Evolutionary conservation across 1,284 basidiomycete species (phyloP).

Genomic region (Cryptococcus jaspeensis): DNA sequence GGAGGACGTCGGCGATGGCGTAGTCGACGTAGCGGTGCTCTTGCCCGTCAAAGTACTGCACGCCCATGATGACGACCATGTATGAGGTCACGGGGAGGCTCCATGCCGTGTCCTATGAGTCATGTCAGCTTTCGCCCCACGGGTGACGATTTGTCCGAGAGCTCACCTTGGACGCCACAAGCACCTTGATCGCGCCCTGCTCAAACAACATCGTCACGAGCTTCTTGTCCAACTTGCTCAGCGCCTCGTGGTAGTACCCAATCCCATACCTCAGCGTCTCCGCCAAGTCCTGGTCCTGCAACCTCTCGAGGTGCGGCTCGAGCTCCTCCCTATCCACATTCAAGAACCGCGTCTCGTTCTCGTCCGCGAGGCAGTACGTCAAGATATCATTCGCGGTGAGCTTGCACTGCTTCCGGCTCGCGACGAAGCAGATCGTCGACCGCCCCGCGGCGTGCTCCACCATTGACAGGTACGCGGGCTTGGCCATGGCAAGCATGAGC

Average conservation of each 20-base stretch:
- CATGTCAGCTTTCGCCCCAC: slow-evolving; percentile 7
- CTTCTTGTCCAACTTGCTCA: slow-evolving; percentile 85
- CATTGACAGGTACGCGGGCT: slow-evolving; percentile 93
- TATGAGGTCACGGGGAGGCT: slow-evolving; percentile 87
- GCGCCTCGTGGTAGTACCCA: slow-evolving; percentile 93
- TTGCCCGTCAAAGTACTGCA: slow-evolving; percentile 92
- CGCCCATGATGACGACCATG: slow-evolving; percentile 98
- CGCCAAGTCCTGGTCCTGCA: slow-evolving; percentile 73
- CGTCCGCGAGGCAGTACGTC: slow-evolving; percentile 84
- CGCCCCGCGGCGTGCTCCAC: slow-evolving; percentile 81
- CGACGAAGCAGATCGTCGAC: slow-evolving; percentile 90
- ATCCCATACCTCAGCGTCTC: slow-evolving; percentile 88
- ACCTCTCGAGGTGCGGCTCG: slow-evolving; percentile 80
- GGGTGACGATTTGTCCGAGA: background rate
- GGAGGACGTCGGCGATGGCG: slow-evolving; percentile 93
- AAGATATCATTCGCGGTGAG: slow-evolving; percentile 89
- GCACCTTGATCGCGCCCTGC: slow-evolving; percentile 89
- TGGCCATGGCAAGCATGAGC: slow-evolving; percentile 98
- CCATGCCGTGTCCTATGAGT: slow-evolving; percentile 83
- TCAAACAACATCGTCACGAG: slow-evolving; percentile 93
- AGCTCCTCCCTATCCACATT: slow-evolving; percentile 83
- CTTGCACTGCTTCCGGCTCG: slow-evolving; percentile 89
- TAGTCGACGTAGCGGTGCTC: slow-evolving; percentile 98
- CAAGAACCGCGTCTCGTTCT: slow-evolving; percentile 80
- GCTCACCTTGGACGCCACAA: slow-evolving; percentile 85